Evolutionary conservation across 106 monocot species (phyloP).

Genomic region (Agapanthus africanus): DNA sequence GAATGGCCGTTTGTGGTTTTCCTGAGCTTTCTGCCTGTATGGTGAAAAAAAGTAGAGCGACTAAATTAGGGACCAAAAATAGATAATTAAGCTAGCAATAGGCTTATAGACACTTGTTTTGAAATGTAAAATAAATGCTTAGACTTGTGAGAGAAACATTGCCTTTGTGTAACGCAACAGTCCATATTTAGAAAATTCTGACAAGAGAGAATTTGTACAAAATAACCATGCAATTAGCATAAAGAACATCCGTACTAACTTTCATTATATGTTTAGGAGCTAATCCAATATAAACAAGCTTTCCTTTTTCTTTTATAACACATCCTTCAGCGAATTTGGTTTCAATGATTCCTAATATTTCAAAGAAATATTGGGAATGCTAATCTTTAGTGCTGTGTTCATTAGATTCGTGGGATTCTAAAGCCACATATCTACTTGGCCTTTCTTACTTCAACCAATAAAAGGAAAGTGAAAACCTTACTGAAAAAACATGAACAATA

Average conservation of each 20-base stretch:
- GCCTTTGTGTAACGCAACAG: neutral
- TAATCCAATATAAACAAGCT: neutral
- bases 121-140: neutral
- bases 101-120: neutral
- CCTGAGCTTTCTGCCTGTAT: conserved; percentile 79
- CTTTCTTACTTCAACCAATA: neutral
- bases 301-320: too few relatives aligned
- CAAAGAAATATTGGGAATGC: neutral
- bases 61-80: neutral
- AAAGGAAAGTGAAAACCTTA: neutral
- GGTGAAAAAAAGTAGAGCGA: neutral
- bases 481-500: neutral
- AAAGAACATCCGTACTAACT: neutral
- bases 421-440: neutral
- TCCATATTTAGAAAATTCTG: neutral
- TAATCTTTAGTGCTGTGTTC: neutral
- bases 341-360: neutral
- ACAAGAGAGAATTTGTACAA: neutral
- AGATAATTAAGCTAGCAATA: neutral
- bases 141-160: neutral
- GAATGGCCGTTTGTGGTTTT: conserved; percentile 76
- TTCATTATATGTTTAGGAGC: neutral
- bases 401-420: neutral
- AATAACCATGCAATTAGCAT: neutral
- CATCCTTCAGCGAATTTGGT: neutral